A percentile compares a stretch with the other conserved stretches of the same genome.
Conservation (phyloP, 495 filamentous ascomycete genomes). For the Talaromyces adpressus region DNA sequence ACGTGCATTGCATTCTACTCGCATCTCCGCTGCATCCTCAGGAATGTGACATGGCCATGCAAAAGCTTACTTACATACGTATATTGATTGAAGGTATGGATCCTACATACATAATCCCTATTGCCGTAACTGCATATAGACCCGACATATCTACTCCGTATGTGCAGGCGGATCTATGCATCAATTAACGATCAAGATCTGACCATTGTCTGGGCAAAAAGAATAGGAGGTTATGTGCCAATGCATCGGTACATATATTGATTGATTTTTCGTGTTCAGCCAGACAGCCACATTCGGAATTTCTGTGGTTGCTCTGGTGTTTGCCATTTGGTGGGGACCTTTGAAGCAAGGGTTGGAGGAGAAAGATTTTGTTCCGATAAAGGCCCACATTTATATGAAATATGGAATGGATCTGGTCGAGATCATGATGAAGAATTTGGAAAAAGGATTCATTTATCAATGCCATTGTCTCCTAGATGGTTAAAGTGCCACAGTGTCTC, state of each 20-base stretch:
- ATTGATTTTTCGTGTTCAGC: background rate
- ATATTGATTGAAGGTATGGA: background rate
- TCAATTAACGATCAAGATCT: background rate
- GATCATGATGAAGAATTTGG: background rate
- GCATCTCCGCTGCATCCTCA: slow-evolving; percentile 1
- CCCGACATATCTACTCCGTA: background rate
- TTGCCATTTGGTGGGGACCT: background rate
- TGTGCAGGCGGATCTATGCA: background rate
- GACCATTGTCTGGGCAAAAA: background rate
- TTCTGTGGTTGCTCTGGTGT: background rate
- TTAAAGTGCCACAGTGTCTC: background rate
- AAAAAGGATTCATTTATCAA: background rate
- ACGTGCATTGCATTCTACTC: background rate
- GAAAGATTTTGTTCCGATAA: background rate
- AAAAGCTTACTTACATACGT: slow-evolving; percentile 1
- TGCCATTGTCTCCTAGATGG: background rate
- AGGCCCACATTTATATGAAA: background rate
- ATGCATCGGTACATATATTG: background rate
- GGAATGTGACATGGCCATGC: slow-evolving; percentile 9
- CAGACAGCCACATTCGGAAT: background rate
- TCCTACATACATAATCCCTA: background rate
- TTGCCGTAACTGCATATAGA: background rate
- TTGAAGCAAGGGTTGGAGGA: background rate
- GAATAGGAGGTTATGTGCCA: background rate
- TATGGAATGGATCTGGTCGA: background rate